Conservation (phyloP, 140 eudicot species). For the Oenanthe javanica region DNA sequence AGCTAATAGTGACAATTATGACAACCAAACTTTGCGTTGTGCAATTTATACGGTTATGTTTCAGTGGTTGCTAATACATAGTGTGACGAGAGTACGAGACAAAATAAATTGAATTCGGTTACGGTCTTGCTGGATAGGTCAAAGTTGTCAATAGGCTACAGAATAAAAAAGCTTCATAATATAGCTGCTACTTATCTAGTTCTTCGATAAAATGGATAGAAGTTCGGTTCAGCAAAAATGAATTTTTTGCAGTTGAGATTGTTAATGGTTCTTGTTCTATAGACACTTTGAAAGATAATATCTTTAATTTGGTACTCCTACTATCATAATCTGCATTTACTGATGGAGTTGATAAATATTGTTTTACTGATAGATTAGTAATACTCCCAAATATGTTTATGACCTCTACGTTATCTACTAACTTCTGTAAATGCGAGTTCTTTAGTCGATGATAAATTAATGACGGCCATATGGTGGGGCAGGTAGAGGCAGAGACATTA, state of each 20-base stretch:
- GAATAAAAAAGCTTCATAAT: no score
- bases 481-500: slow-evolving; percentile 77
- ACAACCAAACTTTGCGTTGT: background rate
- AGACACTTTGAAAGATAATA: background rate
- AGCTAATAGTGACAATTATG: background rate
- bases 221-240: background rate
- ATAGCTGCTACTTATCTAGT: background rate
- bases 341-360: background rate
- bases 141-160: background rate
- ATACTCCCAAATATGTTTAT: background rate
- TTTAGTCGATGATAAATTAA: slow-evolving; percentile 20
- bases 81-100: no score
- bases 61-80: no score
- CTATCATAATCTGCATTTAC: background rate
- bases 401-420: background rate
- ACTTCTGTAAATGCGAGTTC: slow-evolving; percentile 15
- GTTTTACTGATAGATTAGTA: background rate
- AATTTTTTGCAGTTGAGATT: background rate
- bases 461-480: slow-evolving; percentile 23
- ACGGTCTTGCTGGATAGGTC: background rate
- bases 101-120: no score
- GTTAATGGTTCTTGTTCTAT: background rate
- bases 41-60: no score
- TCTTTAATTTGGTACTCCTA: background rate
- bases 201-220: background rate